Conservation (phyloP, 2,329 filamentous ascomycete species). For the Arthrobotrys iridis region DNA sequence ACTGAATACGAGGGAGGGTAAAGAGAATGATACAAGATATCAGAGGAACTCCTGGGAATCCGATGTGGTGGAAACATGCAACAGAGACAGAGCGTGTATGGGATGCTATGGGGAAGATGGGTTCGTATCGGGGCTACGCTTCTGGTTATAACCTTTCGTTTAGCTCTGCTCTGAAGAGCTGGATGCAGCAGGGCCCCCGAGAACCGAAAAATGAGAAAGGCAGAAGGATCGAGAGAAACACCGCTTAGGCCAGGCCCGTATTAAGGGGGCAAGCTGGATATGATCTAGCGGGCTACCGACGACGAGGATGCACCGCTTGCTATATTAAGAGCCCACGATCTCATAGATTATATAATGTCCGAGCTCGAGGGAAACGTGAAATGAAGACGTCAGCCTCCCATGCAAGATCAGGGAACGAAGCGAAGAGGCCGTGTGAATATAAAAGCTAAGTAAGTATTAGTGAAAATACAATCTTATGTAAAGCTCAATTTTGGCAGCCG, state of each 20-base stretch:
- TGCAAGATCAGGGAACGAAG: not conserved
- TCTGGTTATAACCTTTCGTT: conserved; percentile 53
- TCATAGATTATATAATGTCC: conserved; percentile 28
- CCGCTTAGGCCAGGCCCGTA: not conserved
- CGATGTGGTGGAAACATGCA: conserved; percentile 9
- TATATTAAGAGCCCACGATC: conserved; percentile 44
- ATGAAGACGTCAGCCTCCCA: conserved; percentile 24
- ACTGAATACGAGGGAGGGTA: conserved; percentile 32
- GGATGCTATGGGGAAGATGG: conserved; percentile 18
- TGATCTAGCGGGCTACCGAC: conserved; percentile 1
- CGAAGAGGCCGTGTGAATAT: conserved; percentile 1
- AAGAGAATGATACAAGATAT: conserved; percentile 11
- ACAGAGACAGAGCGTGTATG: conserved; percentile 8
- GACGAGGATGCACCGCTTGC: not conserved
- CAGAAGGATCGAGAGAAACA: conserved; percentile 11
- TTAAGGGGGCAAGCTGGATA: not conserved
- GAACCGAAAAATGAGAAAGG: not conserved
- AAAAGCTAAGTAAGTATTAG: no score
- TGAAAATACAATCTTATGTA: conserved; percentile 1
- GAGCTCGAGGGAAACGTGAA: conserved; percentile 23
- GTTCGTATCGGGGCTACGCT: conserved; percentile 50
- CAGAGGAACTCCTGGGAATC: not conserved
- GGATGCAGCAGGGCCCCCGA: conserved; percentile 18
- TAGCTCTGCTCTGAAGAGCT: conserved; percentile 45
- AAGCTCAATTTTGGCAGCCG: not conserved